A percentile compares a stretch with the other conserved stretches of the same genome.
Conservation (phyloP, 1,284 basidiomycete species). For the Boletus sp. region DNA sequence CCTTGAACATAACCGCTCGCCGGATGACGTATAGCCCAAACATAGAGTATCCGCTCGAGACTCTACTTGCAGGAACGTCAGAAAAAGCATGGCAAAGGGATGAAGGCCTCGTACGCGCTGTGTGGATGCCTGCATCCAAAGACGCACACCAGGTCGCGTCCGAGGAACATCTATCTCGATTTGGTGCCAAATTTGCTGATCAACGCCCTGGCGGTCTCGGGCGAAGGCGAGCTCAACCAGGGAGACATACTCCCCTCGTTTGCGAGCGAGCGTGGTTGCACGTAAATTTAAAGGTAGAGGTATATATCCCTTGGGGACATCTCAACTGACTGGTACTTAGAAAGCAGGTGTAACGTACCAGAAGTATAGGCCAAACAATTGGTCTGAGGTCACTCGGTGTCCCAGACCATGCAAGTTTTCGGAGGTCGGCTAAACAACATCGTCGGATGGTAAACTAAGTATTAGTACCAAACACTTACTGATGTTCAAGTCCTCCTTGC, state of each 20-base stretch:
- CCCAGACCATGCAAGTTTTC: constrained; percentile 94
- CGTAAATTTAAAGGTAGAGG: constrained; percentile 83
- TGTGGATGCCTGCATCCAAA: constrained; percentile 87
- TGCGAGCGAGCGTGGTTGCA: constrained; percentile 73
- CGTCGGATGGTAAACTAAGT: constrained; percentile 2
- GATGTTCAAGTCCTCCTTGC: constrained; percentile 70
- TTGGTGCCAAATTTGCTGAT: constrained; percentile 97
- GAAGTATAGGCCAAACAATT: constrained; percentile 90
- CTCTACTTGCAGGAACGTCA: constrained; percentile 49
- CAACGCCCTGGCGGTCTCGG: constrained; percentile 74
- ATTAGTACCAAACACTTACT: constrained; percentile 40
- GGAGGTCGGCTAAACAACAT: constrained; percentile 60
- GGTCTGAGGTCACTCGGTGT: constrained; percentile 87
- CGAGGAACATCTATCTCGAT: constrained; percentile 96
- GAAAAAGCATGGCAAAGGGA: constrained; percentile 10
- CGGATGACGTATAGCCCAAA: constrained; percentile 96
- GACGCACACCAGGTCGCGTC: constrained; percentile 83
- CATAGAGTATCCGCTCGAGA: constrained; percentile 89
- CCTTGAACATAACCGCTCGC: constrained; percentile 97
- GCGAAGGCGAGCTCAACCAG: constrained; percentile 92
- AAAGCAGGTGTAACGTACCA: constrained; percentile 54
- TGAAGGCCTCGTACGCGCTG: constrained; percentile 61
- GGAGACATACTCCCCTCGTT: constrained; percentile 88
- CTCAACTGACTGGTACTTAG: constrained; percentile 5
- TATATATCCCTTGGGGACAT: constrained; percentile 75